phyloP scores from a whole-genome alignment of 75 land plant species.

The Sequoiadendron giganteum region DNA sequence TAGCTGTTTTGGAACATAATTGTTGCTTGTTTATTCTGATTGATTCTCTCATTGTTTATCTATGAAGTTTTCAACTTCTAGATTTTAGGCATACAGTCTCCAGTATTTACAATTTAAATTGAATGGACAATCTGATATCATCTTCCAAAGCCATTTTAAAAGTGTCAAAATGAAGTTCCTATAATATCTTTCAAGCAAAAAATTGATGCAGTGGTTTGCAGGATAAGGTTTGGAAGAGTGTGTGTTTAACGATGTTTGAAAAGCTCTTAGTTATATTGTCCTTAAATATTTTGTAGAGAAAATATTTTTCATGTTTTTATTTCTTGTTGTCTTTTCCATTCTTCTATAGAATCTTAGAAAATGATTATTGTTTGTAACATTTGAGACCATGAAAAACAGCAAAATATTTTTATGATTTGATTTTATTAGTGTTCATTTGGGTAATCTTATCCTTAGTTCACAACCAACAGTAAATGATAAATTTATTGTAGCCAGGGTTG shows the following conservation, averaged over 20 bases:
- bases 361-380: too few relatives aligned
- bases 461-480: too few relatives aligned
- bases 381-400: too few relatives aligned
- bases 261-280: neutral
- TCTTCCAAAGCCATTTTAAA: neutral
- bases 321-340: neutral
- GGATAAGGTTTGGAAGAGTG: neutral
- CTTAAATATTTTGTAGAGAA: too few relatives aligned
- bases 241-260: neutral
- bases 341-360: neutral
- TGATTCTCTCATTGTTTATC: neutral
- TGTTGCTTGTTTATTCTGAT: neutral
- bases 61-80: neutral
- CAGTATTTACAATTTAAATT: neutral
- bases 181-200: neutral
- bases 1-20: neutral
- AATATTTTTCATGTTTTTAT: neutral
- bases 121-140: neutral
- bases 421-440: too few relatives aligned
- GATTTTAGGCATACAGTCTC: neutral
- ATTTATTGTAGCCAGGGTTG: too few relatives aligned
- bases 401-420: too few relatives aligned
- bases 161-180: neutral
- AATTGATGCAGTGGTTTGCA: neutral
- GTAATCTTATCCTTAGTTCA: too few relatives aligned